phyloP scores from a whole-genome alignment of 805 yeast species.

The Kazachstania bromeliacearum region DNA sequence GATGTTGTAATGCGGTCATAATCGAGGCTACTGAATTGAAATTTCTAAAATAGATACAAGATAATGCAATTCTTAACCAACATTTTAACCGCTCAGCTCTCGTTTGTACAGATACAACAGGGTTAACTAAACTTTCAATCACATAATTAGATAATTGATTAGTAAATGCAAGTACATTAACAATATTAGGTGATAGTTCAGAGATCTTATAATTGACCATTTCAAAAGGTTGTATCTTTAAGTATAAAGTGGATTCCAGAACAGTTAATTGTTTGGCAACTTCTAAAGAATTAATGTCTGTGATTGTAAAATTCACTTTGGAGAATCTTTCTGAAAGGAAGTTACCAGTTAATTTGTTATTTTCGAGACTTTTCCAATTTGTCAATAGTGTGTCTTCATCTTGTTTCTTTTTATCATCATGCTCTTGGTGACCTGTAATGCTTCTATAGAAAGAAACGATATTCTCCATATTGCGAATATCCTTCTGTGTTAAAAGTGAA shows the following conservation, averaged over 20 bases:
- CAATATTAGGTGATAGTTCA: conserved; percentile 54
- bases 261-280: conserved; percentile 69
- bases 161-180: conserved; percentile 54
- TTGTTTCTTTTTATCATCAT: not conserved
- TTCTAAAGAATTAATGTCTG: conserved; percentile 57
- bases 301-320: conserved; percentile 15
- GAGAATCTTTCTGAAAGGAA: conserved; percentile 7
- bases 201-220: conserved; percentile 52
- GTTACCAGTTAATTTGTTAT: not conserved
- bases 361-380: conserved; percentile 6
- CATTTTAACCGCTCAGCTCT: conserved; percentile 48
- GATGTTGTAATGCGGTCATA: conserved; percentile 67
- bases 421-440: conserved; percentile 26
- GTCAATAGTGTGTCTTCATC: conserved; percentile 2
- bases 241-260: conserved; percentile 58
- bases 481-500: conserved; percentile 30
- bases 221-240: conserved; percentile 56
- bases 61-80: conserved; percentile 68
- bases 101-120: conserved; percentile 36
- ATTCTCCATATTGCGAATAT: conserved; percentile 34
- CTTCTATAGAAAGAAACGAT: conserved; percentile 31
- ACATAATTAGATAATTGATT: conserved; percentile 66
- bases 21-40: conserved; percentile 74
- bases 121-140: conserved; percentile 55
- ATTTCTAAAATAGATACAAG: conserved; percentile 63